Conservation (phyloP, 768 basidiomycete species). For the Rhodocollybia butyracea region DNA sequence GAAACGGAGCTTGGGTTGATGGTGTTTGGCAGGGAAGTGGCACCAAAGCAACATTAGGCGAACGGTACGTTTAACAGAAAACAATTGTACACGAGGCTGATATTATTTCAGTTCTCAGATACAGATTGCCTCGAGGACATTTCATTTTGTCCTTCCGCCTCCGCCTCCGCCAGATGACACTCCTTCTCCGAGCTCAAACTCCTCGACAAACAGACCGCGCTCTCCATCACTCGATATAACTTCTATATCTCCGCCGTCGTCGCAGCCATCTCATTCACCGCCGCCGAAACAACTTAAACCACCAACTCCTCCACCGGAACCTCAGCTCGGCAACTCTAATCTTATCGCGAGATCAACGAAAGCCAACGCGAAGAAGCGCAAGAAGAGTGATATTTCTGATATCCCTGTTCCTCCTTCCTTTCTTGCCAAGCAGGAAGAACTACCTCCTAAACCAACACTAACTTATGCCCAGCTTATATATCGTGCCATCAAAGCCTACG, state of each 20-base stretch:
- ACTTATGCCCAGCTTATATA: slow-evolving; percentile 93
- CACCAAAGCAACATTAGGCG: slow-evolving; percentile 78
- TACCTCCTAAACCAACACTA: slow-evolving; percentile 84
- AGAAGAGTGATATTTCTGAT: slow-evolving; percentile 51
- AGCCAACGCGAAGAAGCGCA: slow-evolving; percentile 54
- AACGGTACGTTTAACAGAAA: slow-evolving; percentile 51
- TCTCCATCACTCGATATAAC: slow-evolving; percentile 84
- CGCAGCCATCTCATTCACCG: slow-evolving; percentile 73
- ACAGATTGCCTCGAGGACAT: slow-evolving; percentile 95
- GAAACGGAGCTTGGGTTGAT: slow-evolving; percentile 98
- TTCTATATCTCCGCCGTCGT: slow-evolving; percentile 79
- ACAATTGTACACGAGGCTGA: slow-evolving; percentile 9
- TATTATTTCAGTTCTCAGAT: slow-evolving; percentile 72
- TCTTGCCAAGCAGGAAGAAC: slow-evolving; percentile 63
- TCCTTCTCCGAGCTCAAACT: slow-evolving; percentile 75
- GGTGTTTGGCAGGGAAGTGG: slow-evolving; percentile 94
- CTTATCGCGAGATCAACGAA: slow-evolving; percentile 47
- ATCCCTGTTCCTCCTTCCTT: slow-evolving; percentile 25
- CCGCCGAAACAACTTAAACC: slow-evolving; percentile 34
- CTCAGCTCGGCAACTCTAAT: slow-evolving; percentile 63
- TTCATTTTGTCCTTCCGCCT: slow-evolving; percentile 94
- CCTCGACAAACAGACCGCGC: slow-evolving; percentile 62
- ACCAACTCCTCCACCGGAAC: slow-evolving; percentile 34
- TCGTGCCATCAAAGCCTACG: slow-evolving; percentile 78
- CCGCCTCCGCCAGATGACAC: slow-evolving; percentile 77